A percentile compares a stretch with the other conserved stretches of the same genome.
Evolutionary conservation across 306 rosid species (phyloP).

Genomic region (Purshia tridentata): DNA sequence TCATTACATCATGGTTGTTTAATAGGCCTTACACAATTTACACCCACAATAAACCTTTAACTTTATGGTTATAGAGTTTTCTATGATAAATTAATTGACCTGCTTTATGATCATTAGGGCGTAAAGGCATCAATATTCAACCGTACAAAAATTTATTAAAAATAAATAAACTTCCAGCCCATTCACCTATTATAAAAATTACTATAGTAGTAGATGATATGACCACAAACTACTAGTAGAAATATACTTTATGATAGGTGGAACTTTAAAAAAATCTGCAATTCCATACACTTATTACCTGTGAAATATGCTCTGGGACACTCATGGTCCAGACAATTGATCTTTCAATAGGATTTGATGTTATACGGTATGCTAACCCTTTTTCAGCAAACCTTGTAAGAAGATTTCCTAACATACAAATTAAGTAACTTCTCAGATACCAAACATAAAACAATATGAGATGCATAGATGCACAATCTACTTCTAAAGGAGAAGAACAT

Average conservation of each 20-base stretch:
- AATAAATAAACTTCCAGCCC: neutral
- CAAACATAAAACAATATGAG: neutral
- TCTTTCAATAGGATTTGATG: constrained; percentile 76
- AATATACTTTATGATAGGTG: neutral
- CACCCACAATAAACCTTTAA: neutral
- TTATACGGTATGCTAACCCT: constrained; percentile 68
- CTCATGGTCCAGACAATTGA: constrained; percentile 90
- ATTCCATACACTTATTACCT: constrained; percentile 43
- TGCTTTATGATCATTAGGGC: neutral
- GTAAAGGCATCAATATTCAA: neutral
- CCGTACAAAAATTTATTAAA: neutral
- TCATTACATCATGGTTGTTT: neutral
- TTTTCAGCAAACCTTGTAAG: constrained; percentile 86
- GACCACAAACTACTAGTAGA: neutral
- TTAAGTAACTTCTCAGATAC: constrained; percentile 13
- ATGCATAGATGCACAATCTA: constrained; percentile 1
- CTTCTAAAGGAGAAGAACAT: constrained; percentile 4
- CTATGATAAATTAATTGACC: neutral
- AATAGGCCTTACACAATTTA: neutral
- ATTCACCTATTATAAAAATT: neutral
- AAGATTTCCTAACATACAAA: constrained; percentile 60
- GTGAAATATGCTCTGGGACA: constrained; percentile 76
- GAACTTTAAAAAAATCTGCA: neutral
- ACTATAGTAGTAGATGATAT: neutral
- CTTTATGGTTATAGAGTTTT: neutral